Evolutionary conservation across 306 rosid species (phyloP), one percentile per base, ranked within the genome.

Genomic region (Canavalia ensiformis): DNA sequence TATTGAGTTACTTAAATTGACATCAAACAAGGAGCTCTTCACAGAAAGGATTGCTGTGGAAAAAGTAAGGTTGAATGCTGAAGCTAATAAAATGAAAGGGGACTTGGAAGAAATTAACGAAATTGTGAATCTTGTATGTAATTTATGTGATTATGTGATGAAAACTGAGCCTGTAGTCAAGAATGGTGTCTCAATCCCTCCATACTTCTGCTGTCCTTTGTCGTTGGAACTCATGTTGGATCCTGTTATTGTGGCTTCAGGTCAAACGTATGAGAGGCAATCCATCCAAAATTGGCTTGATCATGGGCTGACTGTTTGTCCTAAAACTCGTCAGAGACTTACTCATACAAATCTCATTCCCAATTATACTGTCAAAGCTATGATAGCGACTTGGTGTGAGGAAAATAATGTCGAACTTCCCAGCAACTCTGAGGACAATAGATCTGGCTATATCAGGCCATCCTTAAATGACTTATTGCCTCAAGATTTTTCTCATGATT

Each of bases 161-260:
- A 90, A 85, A 88, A 83, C 76, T 66, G 87, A 90, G 82, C 52
- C 76, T 82, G 88, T 78, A 79, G 84, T 86, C 37, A 82, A 83
- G 81, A 85, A 76, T 59, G 94, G 93, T 18, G 77, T 90, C 70
- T 62, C 90, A 11, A 31, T 92, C 87, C 99, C 98, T 85, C 51
- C 97, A 8, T 92, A 94, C 82, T 96, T 96, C 84, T 88, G 92
- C 79, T 96, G 99, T 79, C 97, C 99, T 57, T 81, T 96, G 82
- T 93, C 98, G 0, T 78, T 89, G 72, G 97, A 96, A 72, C 90
- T 96, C 84, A 93, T 96, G 97, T 52, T 87, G 86, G 97, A 96
- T 86, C 99, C 99, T 46, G 99, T 96, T 57, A 94, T 92, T 25
- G 88, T 94, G 89, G 97, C 98, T 81, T 96, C 98, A 3, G 98